Evolutionary conservation across 2,329 filamentous ascomycete species (phyloP).

Genomic region (Cercospora janseana): DNA sequence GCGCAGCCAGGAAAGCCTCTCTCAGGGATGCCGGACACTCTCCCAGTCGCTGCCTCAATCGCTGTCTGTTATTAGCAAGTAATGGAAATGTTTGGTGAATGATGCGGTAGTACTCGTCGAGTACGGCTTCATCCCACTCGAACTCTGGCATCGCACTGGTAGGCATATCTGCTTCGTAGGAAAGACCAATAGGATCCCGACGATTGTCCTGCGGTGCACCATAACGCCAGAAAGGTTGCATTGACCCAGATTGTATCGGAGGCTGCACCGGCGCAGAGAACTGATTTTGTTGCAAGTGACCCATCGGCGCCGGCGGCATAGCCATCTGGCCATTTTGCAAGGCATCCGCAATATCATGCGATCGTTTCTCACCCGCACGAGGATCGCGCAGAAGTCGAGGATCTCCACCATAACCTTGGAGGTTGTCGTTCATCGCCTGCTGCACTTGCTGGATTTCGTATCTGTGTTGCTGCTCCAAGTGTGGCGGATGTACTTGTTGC

Average conservation of each 20-base stretch:
- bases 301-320: conserved; percentile 13
- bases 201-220: conserved; percentile 26
- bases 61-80: conserved; percentile 57
- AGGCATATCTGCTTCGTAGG: conserved; percentile 30
- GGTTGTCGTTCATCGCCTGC: conserved; percentile 31
- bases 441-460: conserved; percentile 37
- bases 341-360: conserved; percentile 32
- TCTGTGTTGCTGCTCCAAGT: conserved; percentile 31
- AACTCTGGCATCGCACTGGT: conserved; percentile 28
- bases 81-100: conserved; percentile 69
- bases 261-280: conserved; percentile 16
- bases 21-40: conserved; percentile 58
- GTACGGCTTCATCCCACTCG: conserved; percentile 48
- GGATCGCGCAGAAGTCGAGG: conserved; percentile 28
- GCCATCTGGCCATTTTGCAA: conserved; percentile 25
- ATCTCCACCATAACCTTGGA: conserved; percentile 19
- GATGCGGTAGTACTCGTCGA: conserved; percentile 57
- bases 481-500: conserved; percentile 59
- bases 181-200: conserved; percentile 31
- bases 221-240: conserved; percentile 31
- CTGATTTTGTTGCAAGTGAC: conserved; percentile 17
- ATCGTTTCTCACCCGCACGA: conserved; percentile 35
- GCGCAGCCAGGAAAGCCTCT: conserved; percentile 63
- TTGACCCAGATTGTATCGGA: conserved; percentile 13
- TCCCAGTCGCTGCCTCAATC: conserved; percentile 56